Evolutionary conservation across 805 yeast species (phyloP).

Genomic region (Kuraishia borneana): DNA sequence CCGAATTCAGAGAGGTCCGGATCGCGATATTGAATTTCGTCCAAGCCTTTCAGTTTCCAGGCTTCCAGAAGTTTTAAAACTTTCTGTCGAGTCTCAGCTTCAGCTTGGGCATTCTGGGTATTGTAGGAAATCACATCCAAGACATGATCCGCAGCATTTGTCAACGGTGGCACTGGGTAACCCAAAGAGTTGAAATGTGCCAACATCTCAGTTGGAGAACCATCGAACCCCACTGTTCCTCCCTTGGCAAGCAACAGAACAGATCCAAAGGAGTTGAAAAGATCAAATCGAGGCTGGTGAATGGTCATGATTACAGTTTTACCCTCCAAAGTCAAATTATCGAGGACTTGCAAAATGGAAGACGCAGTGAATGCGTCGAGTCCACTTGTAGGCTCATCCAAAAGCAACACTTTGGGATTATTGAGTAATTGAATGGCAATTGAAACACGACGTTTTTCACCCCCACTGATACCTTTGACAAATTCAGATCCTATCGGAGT

Average conservation of each 20-base stretch:
- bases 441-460: conserved; percentile 75
- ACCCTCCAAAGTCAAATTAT: conserved; percentile 43
- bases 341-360: conserved; percentile 50
- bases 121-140: conserved; percentile 60
- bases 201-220: conserved; percentile 31
- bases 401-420: conserved; percentile 56
- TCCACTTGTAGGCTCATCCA: conserved; percentile 90
- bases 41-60: conserved; percentile 20
- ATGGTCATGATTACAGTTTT: conserved; percentile 64
- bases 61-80: conserved; percentile 24
- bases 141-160: conserved; percentile 66
- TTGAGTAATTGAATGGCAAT: conserved; percentile 71
- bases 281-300: conserved; percentile 71
- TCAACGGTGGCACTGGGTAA: conserved; percentile 42
- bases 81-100: conserved; percentile 24
- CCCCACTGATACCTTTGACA: conserved; percentile 60
- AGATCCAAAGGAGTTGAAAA: conserved; percentile 56
- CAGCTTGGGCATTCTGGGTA: conserved; percentile 30
- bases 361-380: conserved; percentile 72
- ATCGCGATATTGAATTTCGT: neutral
- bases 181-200: conserved; percentile 38
- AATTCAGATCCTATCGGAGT: conserved; percentile 54
- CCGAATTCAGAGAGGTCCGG: conserved; percentile 8
- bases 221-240: conserved; percentile 61
- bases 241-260: conserved; percentile 66